Conservation (phyloP, 2,329 filamentous ascomycete genomes). For the Diaporthe capsici region DNA sequence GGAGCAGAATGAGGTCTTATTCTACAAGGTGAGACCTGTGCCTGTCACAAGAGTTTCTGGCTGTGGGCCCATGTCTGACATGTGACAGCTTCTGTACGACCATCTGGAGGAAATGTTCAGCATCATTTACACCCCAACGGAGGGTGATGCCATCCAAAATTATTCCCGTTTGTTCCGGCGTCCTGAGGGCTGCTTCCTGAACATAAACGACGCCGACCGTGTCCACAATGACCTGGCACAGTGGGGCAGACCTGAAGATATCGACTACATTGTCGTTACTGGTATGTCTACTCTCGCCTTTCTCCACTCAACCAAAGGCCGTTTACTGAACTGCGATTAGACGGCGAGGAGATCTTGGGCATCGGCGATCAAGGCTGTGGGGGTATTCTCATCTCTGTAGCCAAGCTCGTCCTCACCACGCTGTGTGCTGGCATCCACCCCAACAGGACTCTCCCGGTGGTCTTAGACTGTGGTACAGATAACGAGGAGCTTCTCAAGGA, state of each 20-base stretch:
- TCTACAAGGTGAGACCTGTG: constrained; percentile 72
- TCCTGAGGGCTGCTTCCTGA: constrained; percentile 86
- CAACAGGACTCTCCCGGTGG: constrained; percentile 82
- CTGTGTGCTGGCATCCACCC: constrained; percentile 90
- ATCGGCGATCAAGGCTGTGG: constrained; percentile 93
- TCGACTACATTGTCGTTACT: constrained; percentile 91
- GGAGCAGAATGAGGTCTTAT: constrained; percentile 87
- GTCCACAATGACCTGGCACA: constrained; percentile 77
- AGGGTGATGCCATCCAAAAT: constrained; percentile 89
- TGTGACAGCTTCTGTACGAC: constrained; percentile 75
- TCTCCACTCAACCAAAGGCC: background rate
- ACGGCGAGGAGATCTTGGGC: constrained; percentile 82
- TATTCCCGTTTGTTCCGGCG: constrained; percentile 84
- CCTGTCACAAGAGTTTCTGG: background rate
- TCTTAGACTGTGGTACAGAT: constrained; percentile 88
- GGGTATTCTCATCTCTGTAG: constrained; percentile 85
- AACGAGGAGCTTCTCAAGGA: constrained; percentile 82
- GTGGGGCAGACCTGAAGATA: constrained; percentile 79
- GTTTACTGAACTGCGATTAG: constrained; percentile 45
- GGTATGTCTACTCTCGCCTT: constrained; percentile 62
- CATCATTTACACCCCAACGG: constrained; percentile 92
- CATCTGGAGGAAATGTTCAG: constrained; percentile 91
- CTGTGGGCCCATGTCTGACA: background rate
- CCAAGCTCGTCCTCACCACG: constrained; percentile 86
- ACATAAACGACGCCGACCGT: constrained; percentile 76